These are phyloP conservation scores for Barbarea vulgaris DNA, from an alignment of 345 rosid genomes.

Conservation along the genomic window DNA sequence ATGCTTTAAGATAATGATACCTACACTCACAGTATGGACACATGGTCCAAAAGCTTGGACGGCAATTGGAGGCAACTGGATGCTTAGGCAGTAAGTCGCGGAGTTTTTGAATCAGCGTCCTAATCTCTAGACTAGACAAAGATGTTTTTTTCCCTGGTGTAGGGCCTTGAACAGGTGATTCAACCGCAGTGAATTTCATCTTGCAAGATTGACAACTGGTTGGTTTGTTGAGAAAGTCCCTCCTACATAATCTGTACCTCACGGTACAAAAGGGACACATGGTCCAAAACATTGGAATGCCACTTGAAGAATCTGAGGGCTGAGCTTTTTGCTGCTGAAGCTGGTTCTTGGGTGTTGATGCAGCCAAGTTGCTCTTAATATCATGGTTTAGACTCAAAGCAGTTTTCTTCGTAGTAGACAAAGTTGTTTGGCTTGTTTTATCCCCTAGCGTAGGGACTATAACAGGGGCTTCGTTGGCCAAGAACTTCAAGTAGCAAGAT, in stretches of 20 bases:
- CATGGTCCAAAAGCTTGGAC: neutral
- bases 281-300: neutral
- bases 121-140: neutral
- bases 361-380: neutral
- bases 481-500: neutral
- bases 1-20: neutral
- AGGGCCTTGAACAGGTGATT: neutral
- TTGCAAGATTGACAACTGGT: neutral
- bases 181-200: neutral
- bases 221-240: neutral
- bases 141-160: neutral
- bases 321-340: neutral
- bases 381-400: neutral
- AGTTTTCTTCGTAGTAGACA: neutral
- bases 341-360: neutral
- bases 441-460: neutral
- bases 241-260: neutral
- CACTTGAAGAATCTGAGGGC: neutral
- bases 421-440: neutral
- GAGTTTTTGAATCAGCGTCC: neutral
- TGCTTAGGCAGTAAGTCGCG: neutral
- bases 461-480: neutral
- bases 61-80: neutral
- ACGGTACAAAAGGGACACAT: neutral
- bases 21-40: neutral